Evolutionary conservation across 208 protist genomes (phyloP).

Genomic region (Porcisia hertigi): DNA sequence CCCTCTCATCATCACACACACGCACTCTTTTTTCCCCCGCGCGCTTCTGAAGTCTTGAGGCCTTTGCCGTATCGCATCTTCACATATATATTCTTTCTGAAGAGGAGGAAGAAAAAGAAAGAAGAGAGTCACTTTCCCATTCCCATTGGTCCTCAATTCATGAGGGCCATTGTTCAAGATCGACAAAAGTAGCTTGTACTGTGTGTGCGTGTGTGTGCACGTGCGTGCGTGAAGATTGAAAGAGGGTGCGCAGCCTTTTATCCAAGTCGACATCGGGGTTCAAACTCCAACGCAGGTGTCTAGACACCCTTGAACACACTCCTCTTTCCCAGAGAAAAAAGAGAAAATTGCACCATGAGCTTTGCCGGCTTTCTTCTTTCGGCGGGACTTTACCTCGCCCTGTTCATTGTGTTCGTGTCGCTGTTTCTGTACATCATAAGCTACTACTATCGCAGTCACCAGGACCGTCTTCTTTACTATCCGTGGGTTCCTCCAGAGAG

Average conservation of each 20-base stretch:
- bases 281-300: not conserved
- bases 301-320: not conserved
- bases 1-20: too few relatives aligned
- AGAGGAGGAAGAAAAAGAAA: too few relatives aligned
- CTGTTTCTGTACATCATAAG: conserved; percentile 23
- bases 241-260: not conserved
- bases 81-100: too few relatives aligned
- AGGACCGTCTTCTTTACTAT: conserved; percentile 69
- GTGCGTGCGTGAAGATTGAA: not conserved
- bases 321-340: too few relatives aligned
- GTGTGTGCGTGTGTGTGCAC: not conserved
- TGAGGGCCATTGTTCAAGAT: not conserved
- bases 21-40: too few relatives aligned
- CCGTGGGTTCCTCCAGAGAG: conserved; percentile 65
- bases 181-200: not conserved
- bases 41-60: too few relatives aligned
- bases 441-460: conserved; percentile 29
- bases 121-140: too few relatives aligned
- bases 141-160: not conserved
- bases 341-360: conserved; percentile 5
- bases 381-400: conserved; percentile 18
- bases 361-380: conserved; percentile 21
- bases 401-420: conserved; percentile 25
- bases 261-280: not conserved
- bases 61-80: too few relatives aligned